A percentile compares a stretch with the other conserved stretches of the same genome.
Evolutionary conservation across 2,329 filamentous ascomycete species (phyloP).

Genomic region (Botrytis byssoidea): DNA sequence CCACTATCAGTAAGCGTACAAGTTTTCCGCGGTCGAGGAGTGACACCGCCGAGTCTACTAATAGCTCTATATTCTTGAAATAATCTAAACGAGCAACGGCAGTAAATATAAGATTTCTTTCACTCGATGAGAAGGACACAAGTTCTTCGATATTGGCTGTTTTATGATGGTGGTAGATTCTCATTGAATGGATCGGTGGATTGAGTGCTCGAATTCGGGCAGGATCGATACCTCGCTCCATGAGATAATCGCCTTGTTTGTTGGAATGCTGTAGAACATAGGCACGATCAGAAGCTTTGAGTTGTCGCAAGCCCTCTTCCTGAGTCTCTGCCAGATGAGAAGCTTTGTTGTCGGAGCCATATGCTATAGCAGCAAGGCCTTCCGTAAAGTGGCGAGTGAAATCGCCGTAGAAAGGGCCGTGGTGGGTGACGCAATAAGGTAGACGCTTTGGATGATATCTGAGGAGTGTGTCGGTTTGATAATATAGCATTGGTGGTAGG

Average conservation of each 20-base stretch:
- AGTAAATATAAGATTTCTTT: slow-evolving; percentile 23
- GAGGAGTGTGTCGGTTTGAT: slow-evolving; percentile 26
- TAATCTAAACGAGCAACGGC: slow-evolving; percentile 26
- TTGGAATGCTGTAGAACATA: slow-evolving; percentile 26
- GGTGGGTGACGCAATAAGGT: slow-evolving; percentile 26
- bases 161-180: slow-evolving; percentile 5
- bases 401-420: slow-evolving; percentile 25
- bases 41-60: slow-evolving; percentile 22
- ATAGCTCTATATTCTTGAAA: slow-evolving; percentile 26
- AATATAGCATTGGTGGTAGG: slow-evolving; percentile 23
- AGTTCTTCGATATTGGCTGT: neutral
- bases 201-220: slow-evolving; percentile 23
- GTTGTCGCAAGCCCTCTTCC: slow-evolving; percentile 21
- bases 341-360: slow-evolving; percentile 24
- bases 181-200: slow-evolving; percentile 24
- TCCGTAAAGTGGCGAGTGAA: slow-evolving; percentile 22
- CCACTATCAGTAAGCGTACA: slow-evolving; percentile 23
- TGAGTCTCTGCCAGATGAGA: slow-evolving; percentile 22
- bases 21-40: slow-evolving; percentile 18
- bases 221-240: slow-evolving; percentile 21
- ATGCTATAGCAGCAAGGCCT: slow-evolving; percentile 24
- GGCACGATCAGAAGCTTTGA: slow-evolving; percentile 21
- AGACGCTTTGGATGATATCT: slow-evolving; percentile 23
- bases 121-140: slow-evolving; percentile 15
- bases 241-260: slow-evolving; percentile 25